Percentiles rank a stretch among this genome's conserved stretches.
Evolutionary conservation across 441 rosid genomes (phyloP).

Genomic region (Jatropha podagrica): DNA sequence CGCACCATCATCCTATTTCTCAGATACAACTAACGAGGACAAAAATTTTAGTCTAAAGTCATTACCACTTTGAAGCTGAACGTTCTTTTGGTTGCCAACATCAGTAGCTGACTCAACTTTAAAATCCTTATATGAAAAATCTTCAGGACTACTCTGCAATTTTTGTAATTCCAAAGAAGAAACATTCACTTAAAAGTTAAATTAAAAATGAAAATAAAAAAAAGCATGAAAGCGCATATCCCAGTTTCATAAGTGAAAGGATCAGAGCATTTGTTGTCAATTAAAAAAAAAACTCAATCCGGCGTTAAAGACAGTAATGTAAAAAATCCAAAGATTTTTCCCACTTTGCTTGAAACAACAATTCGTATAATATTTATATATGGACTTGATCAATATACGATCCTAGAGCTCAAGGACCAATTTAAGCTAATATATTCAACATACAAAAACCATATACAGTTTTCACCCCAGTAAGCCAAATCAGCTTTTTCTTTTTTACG

Average conservation of each 20-base stretch:
- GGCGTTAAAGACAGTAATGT: too few relatives aligned
- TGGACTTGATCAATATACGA: not conserved
- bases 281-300: too few relatives aligned
- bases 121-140: slow-evolving; percentile 24
- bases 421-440: not conserved
- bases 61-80: slow-evolving; percentile 51
- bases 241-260: not conserved
- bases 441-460: not conserved
- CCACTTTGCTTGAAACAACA: not conserved
- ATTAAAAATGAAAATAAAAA: not conserved
- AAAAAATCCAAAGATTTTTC: too few relatives aligned
- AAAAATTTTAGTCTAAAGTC: not conserved
- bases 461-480: not conserved
- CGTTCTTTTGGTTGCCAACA: slow-evolving; percentile 29
- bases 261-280: not conserved
- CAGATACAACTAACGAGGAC: not conserved
- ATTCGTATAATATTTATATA: not conserved
- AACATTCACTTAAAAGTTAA: not conserved
- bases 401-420: not conserved
- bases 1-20: not conserved
- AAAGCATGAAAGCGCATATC: not conserved
- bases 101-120: slow-evolving; percentile 35
- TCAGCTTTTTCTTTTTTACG: not conserved
- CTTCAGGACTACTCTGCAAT: slow-evolving; percentile 52
- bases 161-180: slow-evolving; percentile 7